Evolutionary conservation across 148 eudicot genomes (phyloP).

Genomic region (Fagopyrum esculentum): DNA sequence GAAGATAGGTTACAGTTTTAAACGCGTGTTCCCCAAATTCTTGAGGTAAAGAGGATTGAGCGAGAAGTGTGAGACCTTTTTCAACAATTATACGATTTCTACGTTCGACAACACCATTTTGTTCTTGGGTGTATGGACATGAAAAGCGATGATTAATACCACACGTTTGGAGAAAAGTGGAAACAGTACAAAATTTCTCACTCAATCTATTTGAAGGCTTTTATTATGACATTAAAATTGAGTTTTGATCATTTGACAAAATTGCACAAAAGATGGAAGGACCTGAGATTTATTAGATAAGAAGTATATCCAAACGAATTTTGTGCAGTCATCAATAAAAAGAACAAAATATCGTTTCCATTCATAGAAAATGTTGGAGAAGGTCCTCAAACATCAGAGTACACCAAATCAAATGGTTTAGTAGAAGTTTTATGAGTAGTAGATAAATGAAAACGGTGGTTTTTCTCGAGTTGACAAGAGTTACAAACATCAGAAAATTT

Average conservation of each 20-base stretch:
- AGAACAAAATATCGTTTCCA: no score
- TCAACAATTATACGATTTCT: neutral
- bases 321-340: no score
- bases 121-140: neutral
- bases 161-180: neutral
- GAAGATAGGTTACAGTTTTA: neutral
- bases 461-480: neutral
- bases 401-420: neutral
- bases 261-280: no score
- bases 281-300: no score
- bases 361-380: no score
- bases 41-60: slow-evolving; percentile 1
- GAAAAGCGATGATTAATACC: neutral
- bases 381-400: neutral
- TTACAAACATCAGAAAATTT: neutral
- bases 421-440: neutral
- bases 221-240: no score
- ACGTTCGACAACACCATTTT: neutral
- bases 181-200: no score
- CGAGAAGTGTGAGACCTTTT: neutral
- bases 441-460: neutral
- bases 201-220: no score
- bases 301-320: no score
- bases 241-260: no score
- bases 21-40: neutral